Conservation (phyloP, 768 basidiomycete genomes). For the Phanerodontia chrysosporium region DNA sequence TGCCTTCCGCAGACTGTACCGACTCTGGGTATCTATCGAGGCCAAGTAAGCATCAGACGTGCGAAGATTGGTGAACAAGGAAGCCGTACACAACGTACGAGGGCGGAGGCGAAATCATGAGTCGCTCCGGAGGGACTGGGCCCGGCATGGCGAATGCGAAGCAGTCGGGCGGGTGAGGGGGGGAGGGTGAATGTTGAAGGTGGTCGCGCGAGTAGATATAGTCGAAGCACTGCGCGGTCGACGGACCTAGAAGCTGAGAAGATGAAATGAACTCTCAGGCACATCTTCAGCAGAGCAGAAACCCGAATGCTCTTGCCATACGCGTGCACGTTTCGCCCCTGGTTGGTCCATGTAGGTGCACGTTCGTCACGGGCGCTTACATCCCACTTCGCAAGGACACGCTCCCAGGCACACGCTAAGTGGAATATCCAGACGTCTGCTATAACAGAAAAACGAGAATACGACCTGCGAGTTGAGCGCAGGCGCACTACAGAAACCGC, state of each 20-base stretch:
- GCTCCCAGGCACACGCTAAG: not conserved
- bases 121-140: not conserved
- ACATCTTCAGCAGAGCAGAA: not conserved
- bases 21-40: constrained; percentile 4
- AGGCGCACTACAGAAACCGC: not conserved
- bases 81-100: not conserved
- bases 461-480: constrained; percentile 5
- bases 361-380: constrained; percentile 4
- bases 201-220: constrained; percentile 8
- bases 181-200: not conserved
- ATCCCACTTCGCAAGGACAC: not conserved
- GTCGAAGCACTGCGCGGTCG: not conserved
- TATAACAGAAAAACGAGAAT: not conserved
- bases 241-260: not conserved
- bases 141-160: not conserved
- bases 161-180: not conserved
- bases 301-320: not conserved
- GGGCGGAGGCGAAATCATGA: constrained; percentile 1
- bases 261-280: not conserved
- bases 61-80: not conserved
- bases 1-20: not conserved
- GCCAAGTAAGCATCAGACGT: too few species aligned
- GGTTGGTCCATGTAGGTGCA: constrained; percentile 1
- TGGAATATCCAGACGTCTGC: not conserved
- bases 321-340: not conserved